phyloP scores from a whole-genome alignment of 2,329 filamentous ascomycete genomes.

The Hypoxylon sp. region DNA sequence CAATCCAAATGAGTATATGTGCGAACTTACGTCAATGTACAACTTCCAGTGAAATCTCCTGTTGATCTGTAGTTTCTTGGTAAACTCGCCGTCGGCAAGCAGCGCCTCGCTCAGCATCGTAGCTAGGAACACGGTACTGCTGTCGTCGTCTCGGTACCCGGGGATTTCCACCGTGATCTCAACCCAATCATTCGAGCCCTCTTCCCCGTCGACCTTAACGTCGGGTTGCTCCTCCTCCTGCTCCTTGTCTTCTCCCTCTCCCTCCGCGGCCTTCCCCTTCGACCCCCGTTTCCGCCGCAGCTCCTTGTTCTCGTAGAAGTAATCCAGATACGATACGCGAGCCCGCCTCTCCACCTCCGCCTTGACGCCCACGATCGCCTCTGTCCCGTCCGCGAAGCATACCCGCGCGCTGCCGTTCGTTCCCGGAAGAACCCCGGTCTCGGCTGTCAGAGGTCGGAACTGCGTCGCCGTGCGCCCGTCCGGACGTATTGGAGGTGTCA shows the following conservation, averaged over 20 bases:
- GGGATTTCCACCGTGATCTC: slow-evolving; percentile 94
- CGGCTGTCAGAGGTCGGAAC: slow-evolving; percentile 91
- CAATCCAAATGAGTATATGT: neutral
- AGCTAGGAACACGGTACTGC: slow-evolving; percentile 86
- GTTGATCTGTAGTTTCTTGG: slow-evolving; percentile 87
- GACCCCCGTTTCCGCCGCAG: slow-evolving; percentile 50
- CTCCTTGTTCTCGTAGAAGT: slow-evolving; percentile 43
- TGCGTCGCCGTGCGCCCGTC: slow-evolving; percentile 87
- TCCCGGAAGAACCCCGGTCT: slow-evolving; percentile 89
- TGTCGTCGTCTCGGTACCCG: slow-evolving; percentile 90
- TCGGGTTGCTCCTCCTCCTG: slow-evolving; percentile 44
- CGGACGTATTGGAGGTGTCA: slow-evolving; percentile 86
- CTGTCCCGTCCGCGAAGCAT: slow-evolving; percentile 94
- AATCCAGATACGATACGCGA: slow-evolving; percentile 50
- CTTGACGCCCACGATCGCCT: slow-evolving; percentile 96
- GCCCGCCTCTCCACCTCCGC: slow-evolving; percentile 86
- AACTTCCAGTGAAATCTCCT: slow-evolving; percentile 94
- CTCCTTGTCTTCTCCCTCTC: slow-evolving; percentile 48
- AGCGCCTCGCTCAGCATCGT: slow-evolving; percentile 92
- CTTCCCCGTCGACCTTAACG: slow-evolving; percentile 42
- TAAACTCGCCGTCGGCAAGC: slow-evolving; percentile 78
- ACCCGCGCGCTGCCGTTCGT: slow-evolving; percentile 94
- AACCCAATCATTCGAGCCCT: slow-evolving; percentile 79
- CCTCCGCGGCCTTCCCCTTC: slow-evolving; percentile 41
- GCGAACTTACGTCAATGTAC: slow-evolving; percentile 86